Percentiles rank a stretch among this genome's conserved stretches.
phyloP scores from a whole-genome alignment of 345 rosid species.

The Turritis glabra region DNA sequence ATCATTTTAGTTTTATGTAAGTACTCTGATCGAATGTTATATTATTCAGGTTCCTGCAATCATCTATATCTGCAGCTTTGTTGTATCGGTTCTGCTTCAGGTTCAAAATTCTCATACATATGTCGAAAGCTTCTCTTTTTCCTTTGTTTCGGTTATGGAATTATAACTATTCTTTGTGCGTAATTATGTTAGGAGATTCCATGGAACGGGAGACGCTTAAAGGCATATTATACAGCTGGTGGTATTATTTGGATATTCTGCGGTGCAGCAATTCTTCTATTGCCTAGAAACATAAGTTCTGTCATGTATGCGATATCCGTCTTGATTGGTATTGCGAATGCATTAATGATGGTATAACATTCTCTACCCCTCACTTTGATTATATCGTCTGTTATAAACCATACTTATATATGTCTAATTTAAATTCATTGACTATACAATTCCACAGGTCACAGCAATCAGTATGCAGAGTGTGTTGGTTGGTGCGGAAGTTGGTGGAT shows the following conservation, averaged over 20 bases:
- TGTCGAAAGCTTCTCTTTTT: conserved; percentile 13
- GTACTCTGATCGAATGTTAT: conserved; percentile 18
- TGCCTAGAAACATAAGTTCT: conserved; percentile 58
- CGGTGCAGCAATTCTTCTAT: conserved; percentile 67
- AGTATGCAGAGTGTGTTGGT: conserved; percentile 92
- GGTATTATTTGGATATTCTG: conserved; percentile 85
- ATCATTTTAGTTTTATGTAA: neutral
- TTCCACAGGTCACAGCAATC: conserved; percentile 72
- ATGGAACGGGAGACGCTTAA: conserved; percentile 79
- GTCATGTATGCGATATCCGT: conserved; percentile 66
- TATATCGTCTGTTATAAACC: neutral
- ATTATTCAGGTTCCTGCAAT: conserved; percentile 79
- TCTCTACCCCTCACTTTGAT: neutral
- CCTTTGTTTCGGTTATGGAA: neutral
- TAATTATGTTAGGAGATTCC: conserved; percentile 63
- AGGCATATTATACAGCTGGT: conserved; percentile 84
- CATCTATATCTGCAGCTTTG: conserved; percentile 84
- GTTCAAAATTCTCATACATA: conserved; percentile 39
- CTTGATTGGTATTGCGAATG: conserved; percentile 80
- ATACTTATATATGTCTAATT: neutral
- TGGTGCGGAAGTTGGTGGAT: conserved; percentile 79
- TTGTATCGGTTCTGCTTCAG: conserved; percentile 81
- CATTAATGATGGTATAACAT: conserved; percentile 73
- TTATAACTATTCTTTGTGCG: neutral
- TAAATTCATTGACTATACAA: neutral